These are phyloP conservation scores for Fonsecaea pugnacius DNA, from an alignment of 2,329 filamentous ascomycete species.

Conservation along the genomic window DNA sequence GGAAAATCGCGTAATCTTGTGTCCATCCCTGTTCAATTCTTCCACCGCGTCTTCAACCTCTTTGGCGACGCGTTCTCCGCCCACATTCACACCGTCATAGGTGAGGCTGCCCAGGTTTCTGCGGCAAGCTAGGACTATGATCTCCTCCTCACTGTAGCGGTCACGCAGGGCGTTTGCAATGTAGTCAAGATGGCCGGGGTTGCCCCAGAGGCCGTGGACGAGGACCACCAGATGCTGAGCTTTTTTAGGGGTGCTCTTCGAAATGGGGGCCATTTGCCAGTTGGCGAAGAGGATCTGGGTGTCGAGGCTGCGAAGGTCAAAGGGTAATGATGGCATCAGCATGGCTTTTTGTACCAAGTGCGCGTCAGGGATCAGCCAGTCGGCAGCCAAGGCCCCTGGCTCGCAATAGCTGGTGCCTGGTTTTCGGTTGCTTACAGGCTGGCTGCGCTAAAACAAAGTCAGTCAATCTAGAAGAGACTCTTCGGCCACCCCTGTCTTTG, in stretches of 20 bases:
- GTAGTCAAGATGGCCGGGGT: conserved; percentile 58
- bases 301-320: conserved; percentile 39
- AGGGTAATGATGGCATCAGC: conserved; percentile 35
- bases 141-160: conserved; percentile 53
- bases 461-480: not conserved
- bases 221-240: conserved; percentile 65
- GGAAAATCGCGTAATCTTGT: conserved; percentile 78
- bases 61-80: conserved; percentile 67
- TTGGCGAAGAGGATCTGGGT: conserved; percentile 36
- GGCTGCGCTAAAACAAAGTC: not conserved
- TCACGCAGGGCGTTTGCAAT: conserved; percentile 58
- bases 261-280: conserved; percentile 31
- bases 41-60: conserved; percentile 66
- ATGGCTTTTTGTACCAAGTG: conserved; percentile 13
- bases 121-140: conserved; percentile 62
- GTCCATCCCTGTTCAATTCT: conserved; percentile 62
- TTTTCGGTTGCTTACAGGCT: conserved; percentile 2
- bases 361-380: not conserved
- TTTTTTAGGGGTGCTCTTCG: conserved; percentile 25
- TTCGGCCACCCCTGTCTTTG: not conserved
- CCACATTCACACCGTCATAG: conserved; percentile 70
- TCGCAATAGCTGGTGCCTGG: conserved; percentile 6
- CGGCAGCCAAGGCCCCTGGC: conserved; percentile 9
- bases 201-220: conserved; percentile 67
- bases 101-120: conserved; percentile 63